Evolutionary conservation across 371 early-diverging fungal species (phyloP), one percentile per base, ranked within the genome.

Genomic region (Mortierella sp.): DNA sequence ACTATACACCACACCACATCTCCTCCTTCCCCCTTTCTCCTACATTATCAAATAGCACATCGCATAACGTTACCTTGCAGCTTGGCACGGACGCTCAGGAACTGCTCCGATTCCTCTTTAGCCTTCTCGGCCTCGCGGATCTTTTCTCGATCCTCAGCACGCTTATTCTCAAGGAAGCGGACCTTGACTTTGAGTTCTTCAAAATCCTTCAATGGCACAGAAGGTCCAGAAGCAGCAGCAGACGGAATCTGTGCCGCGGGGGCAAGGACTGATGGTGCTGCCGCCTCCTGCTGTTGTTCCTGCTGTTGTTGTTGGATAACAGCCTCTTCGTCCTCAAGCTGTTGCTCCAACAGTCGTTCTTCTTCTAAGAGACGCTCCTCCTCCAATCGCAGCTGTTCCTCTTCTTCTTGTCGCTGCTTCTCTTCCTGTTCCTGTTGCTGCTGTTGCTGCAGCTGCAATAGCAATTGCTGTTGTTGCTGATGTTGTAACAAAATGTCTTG

Each of bases 141-240:
- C 31, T 81, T 81, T 65, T 92, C 93, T 12, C 92, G 84, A 63
- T 96, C 96, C 57, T 95, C 93, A 1, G 86, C 83, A 9, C 95
- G 91, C 78, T 93, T 93, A 28, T 79, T 74, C 79, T 97, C 96
- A 37, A 96, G 78, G 41, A 91, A 85, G 50, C 86, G 86, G 31
- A 95, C 82, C 73, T 93, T 93, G 46, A 92, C 80, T n/a, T 90
- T 86, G 51, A 95, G 79, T 57, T 95, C 96, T 52, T 95, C 95
- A 54, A 88, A 85, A 44, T 95, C 92, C 71, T 88, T 89, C 47
- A 87, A 28, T 1, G 91, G 78, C 3, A 92, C 34, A 10, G 34
- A 7, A 27, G 50, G 29, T 24, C 3, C 7, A n/a, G n/a, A 3
- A 25, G 12, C 48, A 47, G 48, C 48, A n/a, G 48, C 48, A 22